Percentiles rank a stretch among this genome's conserved stretches.
These are phyloP conservation scores for Manihot esculenta DNA, from an alignment of 441 rosid species.

Conservation along the genomic window DNA sequence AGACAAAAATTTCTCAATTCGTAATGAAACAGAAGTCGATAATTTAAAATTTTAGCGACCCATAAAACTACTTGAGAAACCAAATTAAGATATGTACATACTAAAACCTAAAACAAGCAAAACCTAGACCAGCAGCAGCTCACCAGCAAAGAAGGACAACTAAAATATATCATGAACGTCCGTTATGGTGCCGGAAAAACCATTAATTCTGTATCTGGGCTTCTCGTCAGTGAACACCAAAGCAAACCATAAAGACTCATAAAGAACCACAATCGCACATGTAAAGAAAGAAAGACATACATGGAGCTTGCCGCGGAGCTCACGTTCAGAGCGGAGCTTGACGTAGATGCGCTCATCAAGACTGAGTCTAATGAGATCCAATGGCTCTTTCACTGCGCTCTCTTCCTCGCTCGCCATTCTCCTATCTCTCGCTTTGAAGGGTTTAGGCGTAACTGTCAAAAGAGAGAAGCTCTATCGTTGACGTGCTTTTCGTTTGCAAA, in stretches of 20 bases:
- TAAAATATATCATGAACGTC: background rate
- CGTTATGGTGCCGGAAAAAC: background rate
- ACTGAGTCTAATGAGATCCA: conserved; percentile 94
- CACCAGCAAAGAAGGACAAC: background rate
- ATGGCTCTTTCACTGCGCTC: conserved; percentile 91
- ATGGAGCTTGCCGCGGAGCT: conserved; percentile 99
- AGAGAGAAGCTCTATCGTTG: too few species aligned
- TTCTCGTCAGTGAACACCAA: background rate
- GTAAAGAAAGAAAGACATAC: conserved; percentile 32
- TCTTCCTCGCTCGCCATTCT: conserved; percentile 57
- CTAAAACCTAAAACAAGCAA: background rate
- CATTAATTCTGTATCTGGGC: background rate
- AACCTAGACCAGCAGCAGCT: background rate
- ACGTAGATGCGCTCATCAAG: conserved; percentile 98
- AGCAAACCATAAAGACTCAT: background rate
- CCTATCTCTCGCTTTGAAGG: background rate
- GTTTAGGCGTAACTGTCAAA: background rate
- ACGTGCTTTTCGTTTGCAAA: too few species aligned
- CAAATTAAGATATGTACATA: background rate
- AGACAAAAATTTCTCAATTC: background rate
- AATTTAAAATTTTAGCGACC: background rate
- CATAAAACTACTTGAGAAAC: background rate
- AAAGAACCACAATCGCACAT: background rate
- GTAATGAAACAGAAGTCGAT: background rate
- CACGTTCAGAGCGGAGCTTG: conserved; percentile 99